These are phyloP conservation scores for Boletus coccyginus DNA, from an alignment of 768 basidiomycete species.

Conservation along the genomic window DNA sequence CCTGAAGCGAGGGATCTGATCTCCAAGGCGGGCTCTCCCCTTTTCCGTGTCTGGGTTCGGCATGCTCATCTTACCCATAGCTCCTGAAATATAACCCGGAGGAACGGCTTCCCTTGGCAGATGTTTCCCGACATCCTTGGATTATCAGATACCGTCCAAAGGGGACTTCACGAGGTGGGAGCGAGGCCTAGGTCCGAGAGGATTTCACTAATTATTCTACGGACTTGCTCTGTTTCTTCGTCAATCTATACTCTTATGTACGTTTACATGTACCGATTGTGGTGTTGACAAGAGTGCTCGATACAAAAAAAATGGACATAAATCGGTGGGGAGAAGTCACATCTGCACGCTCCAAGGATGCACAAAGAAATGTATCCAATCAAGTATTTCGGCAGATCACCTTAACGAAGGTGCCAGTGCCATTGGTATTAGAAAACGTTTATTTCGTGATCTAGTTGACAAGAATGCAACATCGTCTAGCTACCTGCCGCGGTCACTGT, in stretches of 20 bases:
- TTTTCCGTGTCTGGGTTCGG: slow-evolving; percentile 1
- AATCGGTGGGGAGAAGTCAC: background rate
- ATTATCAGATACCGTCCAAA: slow-evolving; percentile 67
- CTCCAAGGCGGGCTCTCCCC: slow-evolving; percentile 31
- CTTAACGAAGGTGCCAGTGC: background rate
- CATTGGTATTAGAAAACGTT: slow-evolving; percentile 13
- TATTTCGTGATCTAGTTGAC: slow-evolving; percentile 21
- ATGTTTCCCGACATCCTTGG: slow-evolving; percentile 86
- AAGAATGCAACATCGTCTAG: slow-evolving; percentile 18
- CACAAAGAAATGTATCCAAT: background rate
- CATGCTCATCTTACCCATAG: slow-evolving; percentile 39
- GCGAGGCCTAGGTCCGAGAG: slow-evolving; percentile 13
- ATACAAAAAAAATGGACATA: background rate
- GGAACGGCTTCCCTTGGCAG: slow-evolving; percentile 67
- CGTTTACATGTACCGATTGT: slow-evolving; percentile 11
- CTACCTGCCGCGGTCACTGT: slow-evolving; percentile 6
- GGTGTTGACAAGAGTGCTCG: background rate
- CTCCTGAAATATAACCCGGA: slow-evolving; percentile 81
- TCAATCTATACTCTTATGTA: slow-evolving; percentile 14
- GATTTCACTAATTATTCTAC: background rate
- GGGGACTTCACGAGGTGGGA: slow-evolving; percentile 31
- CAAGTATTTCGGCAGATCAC: background rate
- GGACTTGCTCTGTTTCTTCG: slow-evolving; percentile 1
- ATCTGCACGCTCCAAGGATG: background rate
- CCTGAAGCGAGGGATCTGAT: slow-evolving; percentile 48